A percentile compares a stretch with the other conserved stretches of the same genome.
These are phyloP conservation scores for Mesotaenium endlicherianum DNA, from an alignment of 139 green algal species.

Conservation along the genomic window DNA sequence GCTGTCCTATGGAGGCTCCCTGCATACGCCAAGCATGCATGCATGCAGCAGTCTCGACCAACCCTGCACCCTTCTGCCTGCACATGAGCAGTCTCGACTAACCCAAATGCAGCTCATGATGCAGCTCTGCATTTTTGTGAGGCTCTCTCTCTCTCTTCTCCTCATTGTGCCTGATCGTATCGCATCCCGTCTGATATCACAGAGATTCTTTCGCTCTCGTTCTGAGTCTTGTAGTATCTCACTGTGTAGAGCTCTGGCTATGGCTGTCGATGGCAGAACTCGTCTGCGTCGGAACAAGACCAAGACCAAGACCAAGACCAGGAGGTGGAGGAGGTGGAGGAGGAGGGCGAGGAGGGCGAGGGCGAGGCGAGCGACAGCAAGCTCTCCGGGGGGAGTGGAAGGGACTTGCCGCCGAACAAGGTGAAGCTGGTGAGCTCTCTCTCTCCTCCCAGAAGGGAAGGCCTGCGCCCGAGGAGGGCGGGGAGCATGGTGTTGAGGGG, in stretches of 20 bases:
- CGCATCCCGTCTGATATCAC: no score
- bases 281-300: not conserved
- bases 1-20: no score
- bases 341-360: not conserved
- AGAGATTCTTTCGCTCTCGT: no score
- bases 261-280: not conserved
- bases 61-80: no score
- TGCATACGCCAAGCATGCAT: no score
- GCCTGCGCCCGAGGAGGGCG: not conserved
- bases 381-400: not conserved
- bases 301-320: slow-evolving; percentile 5
- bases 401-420: not conserved
- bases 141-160: no score
- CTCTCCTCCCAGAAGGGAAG: not conserved
- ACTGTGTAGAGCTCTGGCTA: not conserved
- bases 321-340: not conserved
- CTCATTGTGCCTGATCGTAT: no score
- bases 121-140: not conserved
- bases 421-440: not conserved
- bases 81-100: no score
- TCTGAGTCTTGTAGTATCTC: no score
- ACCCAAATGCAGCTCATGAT: no score
- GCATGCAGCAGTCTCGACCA: no score
- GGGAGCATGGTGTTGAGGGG: not conserved
- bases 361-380: not conserved